A percentile compares a stretch with the other conserved stretches of the same genome.
These are phyloP conservation scores for Enterospora canceri DNA, from an alignment of 371 early-diverging fungal genomes.

Conservation along the genomic window DNA sequence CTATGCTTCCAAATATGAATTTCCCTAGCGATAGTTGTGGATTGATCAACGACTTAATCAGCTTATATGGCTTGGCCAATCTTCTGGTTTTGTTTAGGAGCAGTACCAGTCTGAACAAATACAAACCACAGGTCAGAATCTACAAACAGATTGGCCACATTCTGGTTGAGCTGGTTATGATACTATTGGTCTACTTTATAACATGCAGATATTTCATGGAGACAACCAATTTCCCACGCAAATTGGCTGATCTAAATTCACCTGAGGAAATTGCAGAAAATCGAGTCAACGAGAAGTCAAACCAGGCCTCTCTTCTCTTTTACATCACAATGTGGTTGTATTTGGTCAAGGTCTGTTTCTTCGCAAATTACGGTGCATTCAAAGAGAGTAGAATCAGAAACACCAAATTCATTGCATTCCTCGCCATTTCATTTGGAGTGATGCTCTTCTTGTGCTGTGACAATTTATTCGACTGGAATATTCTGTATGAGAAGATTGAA, in stretches of 20 bases:
- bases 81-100: background rate
- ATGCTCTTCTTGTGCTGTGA: background rate
- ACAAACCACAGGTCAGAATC: background rate
- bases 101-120: background rate
- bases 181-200: background rate
- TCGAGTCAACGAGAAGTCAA: background rate
- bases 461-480: background rate
- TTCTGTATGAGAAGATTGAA: background rate
- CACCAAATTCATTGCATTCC: background rate
- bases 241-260: background rate
- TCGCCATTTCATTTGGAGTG: background rate
- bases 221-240: background rate
- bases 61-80: background rate
- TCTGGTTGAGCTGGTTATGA: background rate
- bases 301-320: background rate
- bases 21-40: background rate
- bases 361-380: slow-evolving; percentile 5
- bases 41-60: background rate
- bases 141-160: background rate
- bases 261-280: background rate
- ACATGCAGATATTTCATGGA: background rate
- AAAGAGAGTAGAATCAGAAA: background rate
- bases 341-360: slow-evolving; percentile 1
- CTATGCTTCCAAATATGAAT: background rate
- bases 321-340: background rate